A percentile compares a stretch with the other conserved stretches of the same genome.
phyloP scores from a whole-genome alignment of 2,329 filamentous ascomycete genomes.

The Fusarium torulosum region DNA sequence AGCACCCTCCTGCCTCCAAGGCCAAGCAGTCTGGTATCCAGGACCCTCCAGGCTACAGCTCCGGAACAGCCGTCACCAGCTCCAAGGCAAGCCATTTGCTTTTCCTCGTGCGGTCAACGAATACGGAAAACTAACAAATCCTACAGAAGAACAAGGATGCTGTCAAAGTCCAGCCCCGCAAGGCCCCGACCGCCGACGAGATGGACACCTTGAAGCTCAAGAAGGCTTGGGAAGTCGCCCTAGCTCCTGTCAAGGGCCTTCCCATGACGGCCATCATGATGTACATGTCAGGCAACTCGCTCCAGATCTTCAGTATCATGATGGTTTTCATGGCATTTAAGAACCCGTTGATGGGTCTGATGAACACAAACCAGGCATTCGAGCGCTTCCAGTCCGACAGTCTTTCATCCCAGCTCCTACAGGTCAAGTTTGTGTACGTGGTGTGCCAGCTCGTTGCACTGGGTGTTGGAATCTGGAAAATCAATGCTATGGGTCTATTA shows the following conservation, averaged over 20 bases:
- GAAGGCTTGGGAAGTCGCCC: conserved; percentile 97
- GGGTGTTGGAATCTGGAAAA: conserved; percentile 92
- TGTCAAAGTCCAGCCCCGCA: conserved; percentile 65
- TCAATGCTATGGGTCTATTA: conserved; percentile 94
- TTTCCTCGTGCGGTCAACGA: not conserved
- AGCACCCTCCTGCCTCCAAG: conserved; percentile 74
- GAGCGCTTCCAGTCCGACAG: conserved; percentile 87
- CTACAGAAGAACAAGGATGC: conserved; percentile 65
- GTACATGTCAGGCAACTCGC: conserved; percentile 99
- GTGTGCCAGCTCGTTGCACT: conserved; percentile 87
- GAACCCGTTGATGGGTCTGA: conserved; percentile 86
- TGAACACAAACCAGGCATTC: conserved; percentile 89
- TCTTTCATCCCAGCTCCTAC: conserved; percentile 78
- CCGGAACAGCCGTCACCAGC: conserved; percentile 58
- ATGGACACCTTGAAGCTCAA: conserved; percentile 97
- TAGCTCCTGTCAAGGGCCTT: conserved; percentile 91
- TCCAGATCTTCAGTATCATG: conserved; percentile 99
- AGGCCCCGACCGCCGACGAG: conserved; percentile 81
- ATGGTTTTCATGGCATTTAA: conserved; percentile 99
- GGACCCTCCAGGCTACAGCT: conserved; percentile 88
- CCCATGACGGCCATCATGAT: conserved; percentile 99
- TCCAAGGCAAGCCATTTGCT: conserved; percentile 65
- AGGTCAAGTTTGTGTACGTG: conserved; percentile 90
- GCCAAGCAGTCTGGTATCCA: conserved; percentile 76
- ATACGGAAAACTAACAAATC: conserved; percentile 13